Conservation (phyloP, 257 asterid species). For the Sherardia arvensis region DNA sequence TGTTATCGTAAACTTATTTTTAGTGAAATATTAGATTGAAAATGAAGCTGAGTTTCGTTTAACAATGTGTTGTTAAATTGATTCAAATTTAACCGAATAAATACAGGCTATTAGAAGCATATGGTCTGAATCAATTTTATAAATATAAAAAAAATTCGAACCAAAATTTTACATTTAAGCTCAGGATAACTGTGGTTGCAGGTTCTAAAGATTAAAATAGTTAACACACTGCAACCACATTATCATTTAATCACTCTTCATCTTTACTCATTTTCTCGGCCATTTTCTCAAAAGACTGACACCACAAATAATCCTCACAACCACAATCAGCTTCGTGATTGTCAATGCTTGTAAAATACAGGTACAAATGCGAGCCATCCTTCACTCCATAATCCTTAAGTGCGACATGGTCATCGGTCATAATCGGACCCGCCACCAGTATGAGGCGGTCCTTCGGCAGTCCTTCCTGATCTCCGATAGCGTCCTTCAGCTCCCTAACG, state of each 20-base stretch:
- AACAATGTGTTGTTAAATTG: too few species aligned
- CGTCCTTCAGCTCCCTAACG: conserved; percentile 42
- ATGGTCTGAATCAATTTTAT: too few species aligned
- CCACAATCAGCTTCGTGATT: conserved; percentile 7
- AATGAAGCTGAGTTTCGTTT: too few species aligned
- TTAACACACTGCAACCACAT: not conserved
- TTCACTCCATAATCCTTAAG: conserved; percentile 45
- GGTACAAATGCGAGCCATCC: conserved; percentile 56
- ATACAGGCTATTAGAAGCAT: too few species aligned
- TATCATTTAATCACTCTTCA: not conserved
- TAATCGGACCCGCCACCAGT: conserved; percentile 30
- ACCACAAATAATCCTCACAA: conserved; percentile 16
- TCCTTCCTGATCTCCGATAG: conserved; percentile 44
- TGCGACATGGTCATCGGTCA: conserved; percentile 22
- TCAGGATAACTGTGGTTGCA: too few species aligned
- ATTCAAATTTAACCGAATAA: too few species aligned
- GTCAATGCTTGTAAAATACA: conserved; percentile 26
- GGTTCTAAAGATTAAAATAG: too few species aligned
- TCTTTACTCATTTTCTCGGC: too few species aligned
- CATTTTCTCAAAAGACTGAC: conserved; percentile 1
- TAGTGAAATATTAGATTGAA: too few species aligned
- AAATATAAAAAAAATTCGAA: too few species aligned
- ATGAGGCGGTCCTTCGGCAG: conserved; percentile 45
- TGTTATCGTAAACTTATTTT: too few species aligned
- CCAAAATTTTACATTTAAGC: too few species aligned